Evolutionary conservation across 164 flowering plant species (phyloP).

Genomic region (Annona squamosa): DNA sequence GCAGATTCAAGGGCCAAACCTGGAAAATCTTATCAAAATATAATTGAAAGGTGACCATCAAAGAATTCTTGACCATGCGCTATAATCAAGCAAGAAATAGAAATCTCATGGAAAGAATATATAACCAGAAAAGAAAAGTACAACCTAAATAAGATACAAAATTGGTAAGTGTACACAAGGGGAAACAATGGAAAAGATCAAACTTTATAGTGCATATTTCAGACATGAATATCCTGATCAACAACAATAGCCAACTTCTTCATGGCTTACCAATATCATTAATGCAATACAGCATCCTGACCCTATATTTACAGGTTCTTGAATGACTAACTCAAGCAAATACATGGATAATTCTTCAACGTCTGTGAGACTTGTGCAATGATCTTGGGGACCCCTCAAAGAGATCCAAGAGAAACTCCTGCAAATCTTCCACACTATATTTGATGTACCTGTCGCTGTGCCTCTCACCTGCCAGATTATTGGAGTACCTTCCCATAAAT

Average conservation of each 20-base stretch:
- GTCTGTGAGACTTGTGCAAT: slow-evolving; percentile 30
- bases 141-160: too few species aligned
- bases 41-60: too few species aligned
- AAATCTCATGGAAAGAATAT: too few species aligned
- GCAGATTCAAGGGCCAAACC: too few species aligned
- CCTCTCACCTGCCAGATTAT: slow-evolving; percentile 18
- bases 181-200: too few species aligned
- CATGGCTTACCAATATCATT: neutral
- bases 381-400: slow-evolving; percentile 60
- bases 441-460: slow-evolving; percentile 49
- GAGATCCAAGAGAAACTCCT: slow-evolving; percentile 45
- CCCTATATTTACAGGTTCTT: neutral
- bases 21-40: too few species aligned
- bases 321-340: neutral
- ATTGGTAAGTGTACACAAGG: too few species aligned
- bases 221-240: too few species aligned
- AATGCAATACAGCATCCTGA: neutral
- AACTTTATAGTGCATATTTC: too few species aligned
- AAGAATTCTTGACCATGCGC: too few species aligned
- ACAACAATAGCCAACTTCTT: neutral
- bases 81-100: too few species aligned
- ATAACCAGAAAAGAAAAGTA: too few species aligned
- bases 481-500: slow-evolving; percentile 45
- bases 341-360: neutral
- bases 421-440: slow-evolving; percentile 59